Percentiles rank a stretch among this genome's conserved stretches.
phyloP scores from a whole-genome alignment of 2,329 filamentous ascomycete species.

The Stenocarpella maydis region DNA sequence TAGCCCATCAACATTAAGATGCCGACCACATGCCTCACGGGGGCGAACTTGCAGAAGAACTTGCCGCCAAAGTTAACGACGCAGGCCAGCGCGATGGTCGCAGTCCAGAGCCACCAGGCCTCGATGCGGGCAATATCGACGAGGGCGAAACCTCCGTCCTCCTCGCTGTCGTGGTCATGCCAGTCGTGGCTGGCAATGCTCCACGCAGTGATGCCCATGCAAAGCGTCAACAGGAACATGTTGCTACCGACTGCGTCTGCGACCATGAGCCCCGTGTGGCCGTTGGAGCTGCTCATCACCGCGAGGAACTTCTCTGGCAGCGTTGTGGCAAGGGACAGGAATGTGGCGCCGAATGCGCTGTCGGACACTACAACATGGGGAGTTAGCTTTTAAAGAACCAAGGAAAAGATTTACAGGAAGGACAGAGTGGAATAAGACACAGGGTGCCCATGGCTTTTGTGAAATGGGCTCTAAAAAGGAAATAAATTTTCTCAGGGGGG shows the following conservation, averaged over 20 bases:
- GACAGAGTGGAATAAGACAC: too few species aligned
- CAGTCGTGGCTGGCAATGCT: constrained; percentile 32
- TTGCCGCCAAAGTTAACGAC: constrained; percentile 31
- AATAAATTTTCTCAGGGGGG: too few species aligned
- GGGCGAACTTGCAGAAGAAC: constrained; percentile 20
- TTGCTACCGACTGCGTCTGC: constrained; percentile 63
- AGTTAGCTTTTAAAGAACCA: too few species aligned
- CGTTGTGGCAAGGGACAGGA: constrained; percentile 52
- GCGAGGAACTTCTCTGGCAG: constrained; percentile 62
- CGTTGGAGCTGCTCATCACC: constrained; percentile 54
- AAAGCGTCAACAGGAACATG: constrained; percentile 61
- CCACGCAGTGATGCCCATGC: constrained; percentile 48
- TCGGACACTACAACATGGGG: too few species aligned
- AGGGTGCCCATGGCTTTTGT: too few species aligned
- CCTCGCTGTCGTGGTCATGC: constrained; percentile 33
- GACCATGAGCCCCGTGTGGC: constrained; percentile 57
- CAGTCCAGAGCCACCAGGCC: constrained; percentile 34
- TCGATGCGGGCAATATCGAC: constrained; percentile 32
- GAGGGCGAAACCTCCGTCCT: constrained; percentile 22
- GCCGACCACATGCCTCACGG: constrained; percentile 33
- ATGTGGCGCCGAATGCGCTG: constrained; percentile 34
- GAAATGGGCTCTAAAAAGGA: too few species aligned
- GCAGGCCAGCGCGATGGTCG: constrained; percentile 17
- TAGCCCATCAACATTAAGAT: constrained; percentile 33
- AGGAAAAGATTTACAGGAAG: too few species aligned